These are phyloP conservation scores for Jacaranda copaia DNA, from an alignment of 257 asterid genomes.

Conservation along the genomic window DNA sequence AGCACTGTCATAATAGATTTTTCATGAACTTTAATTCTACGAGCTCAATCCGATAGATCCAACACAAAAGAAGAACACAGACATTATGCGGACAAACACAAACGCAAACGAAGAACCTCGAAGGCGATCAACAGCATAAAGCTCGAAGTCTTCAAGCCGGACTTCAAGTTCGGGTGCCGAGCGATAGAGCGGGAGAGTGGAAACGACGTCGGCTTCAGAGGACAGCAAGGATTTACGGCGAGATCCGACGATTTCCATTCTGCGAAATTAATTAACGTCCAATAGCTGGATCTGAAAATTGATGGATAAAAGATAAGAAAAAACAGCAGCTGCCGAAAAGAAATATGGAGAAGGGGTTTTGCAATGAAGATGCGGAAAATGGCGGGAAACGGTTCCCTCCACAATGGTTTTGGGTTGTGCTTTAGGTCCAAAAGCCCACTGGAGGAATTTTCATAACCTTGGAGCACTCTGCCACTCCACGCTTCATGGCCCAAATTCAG, in stretches of 20 bases:
- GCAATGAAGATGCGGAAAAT: conserved; percentile 28
- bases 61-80: neutral
- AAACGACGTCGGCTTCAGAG: conserved; percentile 39
- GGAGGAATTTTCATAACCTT: no score
- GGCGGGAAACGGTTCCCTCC: conserved; percentile 69
- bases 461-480: neutral
- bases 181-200: conserved; percentile 75
- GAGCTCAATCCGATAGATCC: conserved; percentile 15
- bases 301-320: neutral
- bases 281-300: neutral
- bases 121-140: conserved; percentile 85
- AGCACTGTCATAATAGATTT: neutral
- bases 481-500: neutral
- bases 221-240: conserved; percentile 49
- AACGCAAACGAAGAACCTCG: conserved; percentile 55
- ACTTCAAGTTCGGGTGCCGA: conserved; percentile 89
- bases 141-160: conserved; percentile 92
- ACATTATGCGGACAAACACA: neutral
- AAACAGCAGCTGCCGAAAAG: neutral
- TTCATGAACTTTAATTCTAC: neutral
- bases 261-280: neutral
- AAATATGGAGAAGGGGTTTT: neutral
- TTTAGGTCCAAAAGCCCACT: conserved; percentile 18
- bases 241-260: conserved; percentile 71
- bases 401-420: conserved; percentile 21